Base-by-base conservation (phyloP, 176 grass and related monocot species). In the Ensete glaucum region DNA sequence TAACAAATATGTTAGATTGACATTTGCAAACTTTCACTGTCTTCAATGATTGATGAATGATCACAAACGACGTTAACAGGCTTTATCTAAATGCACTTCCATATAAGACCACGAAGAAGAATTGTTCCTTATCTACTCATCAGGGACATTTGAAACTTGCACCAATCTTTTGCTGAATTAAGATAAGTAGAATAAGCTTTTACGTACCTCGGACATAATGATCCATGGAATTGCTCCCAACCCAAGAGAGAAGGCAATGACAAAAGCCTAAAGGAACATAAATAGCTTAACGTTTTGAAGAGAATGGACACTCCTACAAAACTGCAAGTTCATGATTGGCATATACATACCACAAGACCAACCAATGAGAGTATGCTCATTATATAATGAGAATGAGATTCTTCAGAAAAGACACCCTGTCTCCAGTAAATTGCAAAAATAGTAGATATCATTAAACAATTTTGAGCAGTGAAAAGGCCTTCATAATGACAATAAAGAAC, bases 221-320 rank as follows among this genome's bases (percentile, higher is more conserved):
- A 99, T 85, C 90, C 95, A 99, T 49, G 95, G 95, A 88, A 94
- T 99, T 52, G 95, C 90, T 19, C 95, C 90, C 80, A 99, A 84
- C 53, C 95, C 90, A 27, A 99, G 82, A 58, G 95, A 94, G 62
- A 99, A 94, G 27, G 88, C 53, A 73, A 99, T 76, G 2, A 91
- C 86, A 91, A 77, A 91, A 62, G 76, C 88, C 95, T 99, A 76
- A 79, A 79, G 9, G 22, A 89, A 87, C 54, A 23, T 29, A 79
- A 54, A 53, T 17, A 78, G 43, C 73, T 59, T 51, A 75, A 58
- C 75, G 77, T 57, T 51, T 43, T 4, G 1, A 62, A 76, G 54
- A 52, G 71, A 78, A 23, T 17, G 9, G 62, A 70, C 62, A 76
- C 53, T 64, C 43, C 60, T 14, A 67, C 49, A 48, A 57, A 78